Base-by-base conservation (phyloP, 768 basidiomycete species). In the Panaeolus papilionaceus region DNA sequence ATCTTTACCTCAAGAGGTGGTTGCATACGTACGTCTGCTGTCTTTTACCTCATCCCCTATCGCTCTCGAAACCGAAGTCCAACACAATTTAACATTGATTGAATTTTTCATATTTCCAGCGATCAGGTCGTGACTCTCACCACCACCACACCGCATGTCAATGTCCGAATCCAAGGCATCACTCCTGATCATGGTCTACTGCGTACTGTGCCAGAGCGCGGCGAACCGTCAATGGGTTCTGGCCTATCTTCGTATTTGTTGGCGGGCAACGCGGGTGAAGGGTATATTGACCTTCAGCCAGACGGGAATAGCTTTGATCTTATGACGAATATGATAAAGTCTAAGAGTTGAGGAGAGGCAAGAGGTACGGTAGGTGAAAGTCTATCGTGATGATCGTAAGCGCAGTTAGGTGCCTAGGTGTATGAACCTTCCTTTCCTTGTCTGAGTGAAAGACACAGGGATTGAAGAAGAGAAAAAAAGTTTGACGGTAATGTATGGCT, bases 271-370 rank as follows among this genome's bases (percentile, higher is more conserved):
- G 71, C 75, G 45, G 72, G 80, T 65, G 66, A 77, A 68, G 82
- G 80, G 28, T 96, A 86, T 74, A 90, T 98, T 64, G 96, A 99
- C 78, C 79, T 99, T 20, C 98, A 98, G 76, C 98, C 98, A 1
- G 96, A 98, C 73, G 95, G 96, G 62, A 99, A 99, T 76, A 94
- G 94, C 73, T 99, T 99, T 71, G 97, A 99, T 78, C 83, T 98
- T 70, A 92, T 98, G 92, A 86, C 89, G 40, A 94, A 95, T 38
- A 76, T 97, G 77, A 96, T 97, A 71, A 91, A 83, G 69, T 76
- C 80, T 0, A 86, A 86, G 71, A 73, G 73, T n/a, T 83, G 68
- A 76, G 40, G 67, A 26, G 14, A 33, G 44, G 68, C 72, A 37
- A 3, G 38, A 26, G 58, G 2, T 37, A 39, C 23, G 23, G 45